These are phyloP conservation scores for Sporisorium reilianum DNA, from an alignment of 1,284 basidiomycete genomes.

Conservation along the genomic window DNA sequence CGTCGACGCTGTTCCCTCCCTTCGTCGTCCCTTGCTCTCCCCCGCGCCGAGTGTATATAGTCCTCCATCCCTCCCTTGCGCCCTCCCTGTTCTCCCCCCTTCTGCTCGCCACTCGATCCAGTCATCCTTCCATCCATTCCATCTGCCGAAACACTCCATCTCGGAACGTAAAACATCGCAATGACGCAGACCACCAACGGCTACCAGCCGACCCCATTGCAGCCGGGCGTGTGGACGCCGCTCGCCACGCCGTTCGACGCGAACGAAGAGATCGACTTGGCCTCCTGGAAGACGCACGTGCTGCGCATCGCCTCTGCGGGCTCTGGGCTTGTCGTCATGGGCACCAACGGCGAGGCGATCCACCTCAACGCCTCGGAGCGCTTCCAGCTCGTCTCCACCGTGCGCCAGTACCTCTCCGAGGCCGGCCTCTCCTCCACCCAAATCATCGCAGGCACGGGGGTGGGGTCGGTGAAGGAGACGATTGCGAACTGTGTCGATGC, in stretches of 20 bases:
- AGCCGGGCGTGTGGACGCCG: slow-evolving; percentile 84
- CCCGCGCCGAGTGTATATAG: too few relatives aligned
- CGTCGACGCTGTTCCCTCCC: too few relatives aligned
- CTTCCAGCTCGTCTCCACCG: slow-evolving; percentile 76
- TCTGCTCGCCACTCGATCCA: too few relatives aligned
- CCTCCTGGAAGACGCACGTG: slow-evolving; percentile 80
- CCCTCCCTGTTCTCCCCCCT: neutral
- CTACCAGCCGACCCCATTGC: slow-evolving; percentile 22
- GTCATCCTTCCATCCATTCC: neutral
- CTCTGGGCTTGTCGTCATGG: slow-evolving; percentile 81
- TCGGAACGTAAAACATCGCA: neutral
- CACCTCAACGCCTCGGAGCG: slow-evolving; percentile 84
- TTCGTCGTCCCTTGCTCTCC: too few relatives aligned
- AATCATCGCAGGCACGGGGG: slow-evolving; percentile 84
- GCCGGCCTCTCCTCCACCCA: slow-evolving; percentile 77
- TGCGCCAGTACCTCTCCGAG: slow-evolving; percentile 79
- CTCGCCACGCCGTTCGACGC: slow-evolving; percentile 85
- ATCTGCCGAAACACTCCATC: neutral
- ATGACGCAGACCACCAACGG: slow-evolving; percentile 42
- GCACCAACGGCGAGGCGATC: slow-evolving; percentile 83
- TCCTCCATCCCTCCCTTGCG: too few relatives aligned
- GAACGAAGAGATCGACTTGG: slow-evolving; percentile 84
- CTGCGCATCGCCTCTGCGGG: slow-evolving; percentile 79
- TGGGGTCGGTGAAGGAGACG: slow-evolving; percentile 83
- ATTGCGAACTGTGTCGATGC: slow-evolving; percentile 80